Evolutionary conservation across 176 grass and related monocot species (phyloP).

Genomic region (Carex kokanica): DNA sequence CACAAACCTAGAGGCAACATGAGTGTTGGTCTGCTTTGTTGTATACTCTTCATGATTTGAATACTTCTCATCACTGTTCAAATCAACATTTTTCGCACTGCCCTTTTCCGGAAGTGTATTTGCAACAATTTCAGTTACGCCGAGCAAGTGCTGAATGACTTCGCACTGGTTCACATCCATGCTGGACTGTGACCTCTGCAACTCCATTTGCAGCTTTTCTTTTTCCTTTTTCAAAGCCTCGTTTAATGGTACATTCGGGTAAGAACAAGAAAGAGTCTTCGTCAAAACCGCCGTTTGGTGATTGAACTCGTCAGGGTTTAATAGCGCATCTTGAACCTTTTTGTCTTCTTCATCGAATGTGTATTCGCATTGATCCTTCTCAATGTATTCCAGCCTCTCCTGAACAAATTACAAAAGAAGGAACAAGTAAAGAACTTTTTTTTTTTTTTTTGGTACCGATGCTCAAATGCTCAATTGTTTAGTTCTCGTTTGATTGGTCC

Average conservation of each 20-base stretch:
- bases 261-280: conserved; percentile 86
- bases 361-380: conserved; percentile 91
- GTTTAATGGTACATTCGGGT: conserved; percentile 86
- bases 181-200: conserved; percentile 79
- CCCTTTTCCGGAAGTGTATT: conserved; percentile 54
- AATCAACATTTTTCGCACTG: background rate
- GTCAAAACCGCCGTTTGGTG: conserved; percentile 69
- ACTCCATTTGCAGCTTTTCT: conserved; percentile 91
- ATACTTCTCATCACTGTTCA: conserved; percentile 11
- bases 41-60: conserved; percentile 16
- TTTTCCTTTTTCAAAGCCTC: conserved; percentile 85
- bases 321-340: conserved; percentile 72
- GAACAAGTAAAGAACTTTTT: background rate
- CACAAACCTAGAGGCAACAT: conserved; percentile 24
- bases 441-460: background rate
- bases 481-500: background rate
- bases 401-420: conserved; percentile 28
- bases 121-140: conserved; percentile 68
- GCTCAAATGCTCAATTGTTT: background rate
- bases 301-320: conserved; percentile 58
- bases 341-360: conserved; percentile 96
- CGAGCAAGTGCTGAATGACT: conserved; percentile 85
- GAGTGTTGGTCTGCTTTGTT: conserved; percentile 4
- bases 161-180: conserved; percentile 79
- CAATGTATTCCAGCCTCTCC: conserved; percentile 83